A percentile compares a stretch with the other conserved stretches of the same genome.
Conservation (phyloP, 140 eudicot species). For the Cichorium intybus region DNA sequence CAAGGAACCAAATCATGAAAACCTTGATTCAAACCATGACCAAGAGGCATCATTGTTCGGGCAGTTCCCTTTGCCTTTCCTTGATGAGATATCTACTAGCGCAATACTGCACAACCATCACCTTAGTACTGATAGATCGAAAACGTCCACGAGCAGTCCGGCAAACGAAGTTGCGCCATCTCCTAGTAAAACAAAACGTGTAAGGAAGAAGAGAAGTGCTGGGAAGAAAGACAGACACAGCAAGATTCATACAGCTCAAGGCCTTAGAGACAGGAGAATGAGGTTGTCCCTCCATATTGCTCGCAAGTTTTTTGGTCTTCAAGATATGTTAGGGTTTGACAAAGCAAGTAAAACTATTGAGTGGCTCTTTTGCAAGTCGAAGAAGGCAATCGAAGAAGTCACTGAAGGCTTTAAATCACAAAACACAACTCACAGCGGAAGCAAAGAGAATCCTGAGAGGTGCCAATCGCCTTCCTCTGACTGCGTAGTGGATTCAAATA, state of each 20-base stretch:
- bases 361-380: conserved; percentile 62
- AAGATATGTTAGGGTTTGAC: conserved; percentile 62
- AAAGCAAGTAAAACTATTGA: conserved; percentile 64
- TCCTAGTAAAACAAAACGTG: conserved; percentile 17
- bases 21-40: conserved; percentile 27
- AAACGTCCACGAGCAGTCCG: conserved; percentile 5
- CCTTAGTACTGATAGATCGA: conserved; percentile 6
- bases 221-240: conserved; percentile 66
- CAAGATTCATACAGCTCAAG: conserved; percentile 62
- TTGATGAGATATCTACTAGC: conserved; percentile 27
- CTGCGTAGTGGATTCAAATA: conserved; percentile 22
- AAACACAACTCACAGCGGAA: conserved; percentile 19
- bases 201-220: conserved; percentile 38
- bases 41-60: conserved; percentile 31
- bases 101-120: conserved; percentile 16
- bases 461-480: conserved; percentile 22
- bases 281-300: conserved; percentile 54
- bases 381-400: conserved; percentile 49
- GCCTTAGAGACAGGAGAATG: conserved; percentile 59
- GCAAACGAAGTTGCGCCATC: conserved; percentile 20
- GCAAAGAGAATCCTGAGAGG: conserved; percentile 22
- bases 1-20: conserved; percentile 20
- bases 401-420: conserved; percentile 23
- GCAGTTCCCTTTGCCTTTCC: conserved; percentile 31
- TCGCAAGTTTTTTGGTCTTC: conserved; percentile 61